Evolutionary conservation across 2,329 filamentous ascomycete species (phyloP).

Genomic region (Fonsecaea monophora): DNA sequence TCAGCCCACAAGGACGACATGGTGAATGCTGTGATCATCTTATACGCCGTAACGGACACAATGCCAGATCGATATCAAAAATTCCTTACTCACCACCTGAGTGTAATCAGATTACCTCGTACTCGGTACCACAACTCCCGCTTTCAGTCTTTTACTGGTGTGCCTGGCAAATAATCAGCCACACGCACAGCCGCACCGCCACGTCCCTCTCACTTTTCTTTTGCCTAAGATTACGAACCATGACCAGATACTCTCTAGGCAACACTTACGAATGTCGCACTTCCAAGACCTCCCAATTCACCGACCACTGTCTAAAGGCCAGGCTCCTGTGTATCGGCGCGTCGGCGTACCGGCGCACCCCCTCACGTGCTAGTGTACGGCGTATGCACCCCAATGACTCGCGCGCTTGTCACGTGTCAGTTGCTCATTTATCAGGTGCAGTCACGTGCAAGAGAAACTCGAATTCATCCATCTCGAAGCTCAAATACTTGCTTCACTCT

Average conservation of each 20-base stretch:
- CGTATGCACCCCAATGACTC: not conserved
- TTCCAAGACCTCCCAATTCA: not conserved
- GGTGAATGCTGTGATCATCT: not conserved
- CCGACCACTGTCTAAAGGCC: not conserved
- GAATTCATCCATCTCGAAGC: not conserved
- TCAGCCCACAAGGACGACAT: not conserved
- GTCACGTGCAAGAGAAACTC: not conserved
- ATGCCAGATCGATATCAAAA: not conserved
- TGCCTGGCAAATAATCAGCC: not conserved
- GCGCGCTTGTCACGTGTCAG: not conserved
- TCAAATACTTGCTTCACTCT: not conserved
- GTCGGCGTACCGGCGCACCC: not conserved
- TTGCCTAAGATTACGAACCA: not conserved
- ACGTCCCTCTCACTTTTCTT: not conserved
- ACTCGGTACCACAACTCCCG: not conserved
- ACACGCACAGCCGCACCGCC: slow-evolving; percentile 3
- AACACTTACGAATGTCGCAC: not conserved
- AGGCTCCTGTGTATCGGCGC: not conserved
- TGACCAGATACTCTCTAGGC: not conserved
- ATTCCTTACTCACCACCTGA: not conserved
- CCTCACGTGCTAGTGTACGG: not conserved
- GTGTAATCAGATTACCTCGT: not conserved
- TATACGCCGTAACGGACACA: not conserved
- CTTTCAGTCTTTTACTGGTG: not conserved
- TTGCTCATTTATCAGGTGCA: not conserved